Conservation (phyloP, 2,329 filamentous ascomycete genomes). For the Colletotrichum sp. region DNA sequence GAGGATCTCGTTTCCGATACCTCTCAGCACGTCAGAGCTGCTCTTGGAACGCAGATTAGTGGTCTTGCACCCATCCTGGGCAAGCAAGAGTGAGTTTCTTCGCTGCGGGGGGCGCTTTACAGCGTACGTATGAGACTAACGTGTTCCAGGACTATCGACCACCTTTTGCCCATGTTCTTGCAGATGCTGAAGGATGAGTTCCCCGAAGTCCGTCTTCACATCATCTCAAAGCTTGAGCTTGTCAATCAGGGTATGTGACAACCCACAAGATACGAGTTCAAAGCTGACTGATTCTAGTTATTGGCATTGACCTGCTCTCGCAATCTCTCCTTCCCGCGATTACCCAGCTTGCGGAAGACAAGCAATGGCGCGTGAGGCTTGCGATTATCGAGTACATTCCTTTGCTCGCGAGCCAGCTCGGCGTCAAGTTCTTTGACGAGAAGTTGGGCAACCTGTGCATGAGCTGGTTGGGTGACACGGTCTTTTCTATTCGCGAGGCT, state of each 20-base stretch:
- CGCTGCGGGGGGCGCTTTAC: not conserved
- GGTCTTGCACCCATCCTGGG: conserved; percentile 95
- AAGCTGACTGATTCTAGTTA: conserved; percentile 64
- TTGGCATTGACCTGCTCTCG: conserved; percentile 95
- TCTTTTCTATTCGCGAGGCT: conserved; percentile 97
- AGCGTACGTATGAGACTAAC: not conserved
- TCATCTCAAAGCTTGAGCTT: conserved; percentile 98
- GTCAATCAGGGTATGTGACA: conserved; percentile 82
- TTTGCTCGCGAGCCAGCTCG: conserved; percentile 91
- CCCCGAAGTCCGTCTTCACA: conserved; percentile 96
- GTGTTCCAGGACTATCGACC: conserved; percentile 80
- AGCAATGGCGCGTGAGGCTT: conserved; percentile 97
- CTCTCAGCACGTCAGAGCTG: conserved; percentile 95
- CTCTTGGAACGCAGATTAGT: conserved; percentile 95
- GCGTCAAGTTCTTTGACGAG: conserved; percentile 98
- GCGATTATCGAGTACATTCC: conserved; percentile 99
- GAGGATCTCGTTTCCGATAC: conserved; percentile 96
- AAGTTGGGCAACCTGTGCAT: conserved; percentile 95
- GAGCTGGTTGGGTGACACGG: conserved; percentile 97
- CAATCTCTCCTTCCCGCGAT: conserved; percentile 97
- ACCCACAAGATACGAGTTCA: not conserved
- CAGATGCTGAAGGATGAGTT: conserved; percentile 99
- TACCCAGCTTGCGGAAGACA: conserved; percentile 96
- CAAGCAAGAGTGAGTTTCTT: conserved; percentile 89
- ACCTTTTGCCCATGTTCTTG: conserved; percentile 97